These are phyloP conservation scores for Withania somnifera DNA, from an alignment of 305 asterid species.

Conservation along the genomic window DNA sequence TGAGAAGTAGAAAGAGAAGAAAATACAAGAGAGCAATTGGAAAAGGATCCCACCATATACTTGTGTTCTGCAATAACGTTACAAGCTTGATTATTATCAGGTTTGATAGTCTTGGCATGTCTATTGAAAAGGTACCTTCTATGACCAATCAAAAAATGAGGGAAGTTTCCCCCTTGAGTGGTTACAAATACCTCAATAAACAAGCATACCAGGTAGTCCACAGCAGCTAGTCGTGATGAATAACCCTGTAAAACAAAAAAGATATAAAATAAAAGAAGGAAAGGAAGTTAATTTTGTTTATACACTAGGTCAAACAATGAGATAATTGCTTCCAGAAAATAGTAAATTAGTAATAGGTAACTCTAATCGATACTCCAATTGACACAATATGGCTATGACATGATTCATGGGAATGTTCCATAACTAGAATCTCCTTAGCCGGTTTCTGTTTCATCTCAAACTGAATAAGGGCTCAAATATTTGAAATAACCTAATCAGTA, in stretches of 20 bases:
- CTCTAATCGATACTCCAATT: neutral
- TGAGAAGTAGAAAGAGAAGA: neutral
- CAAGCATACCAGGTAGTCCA: constrained; percentile 81
- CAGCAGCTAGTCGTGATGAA: constrained; percentile 80
- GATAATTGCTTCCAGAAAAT: neutral
- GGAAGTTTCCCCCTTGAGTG: constrained; percentile 93
- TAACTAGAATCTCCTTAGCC: neutral
- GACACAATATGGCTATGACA: neutral
- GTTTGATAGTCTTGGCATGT: constrained; percentile 76
- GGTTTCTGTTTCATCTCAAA: neutral
- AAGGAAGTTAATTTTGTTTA: neutral
- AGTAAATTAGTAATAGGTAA: neutral
- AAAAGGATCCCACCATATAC: constrained; percentile 37
- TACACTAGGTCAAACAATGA: neutral
- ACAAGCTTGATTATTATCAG: constrained; percentile 73
- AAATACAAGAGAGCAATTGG: neutral
- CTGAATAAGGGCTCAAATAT: neutral
- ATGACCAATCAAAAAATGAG: constrained; percentile 86
- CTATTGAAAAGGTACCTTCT: constrained; percentile 70
- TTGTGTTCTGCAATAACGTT: constrained; percentile 50
- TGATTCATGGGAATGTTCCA: neutral
- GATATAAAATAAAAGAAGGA: neutral
- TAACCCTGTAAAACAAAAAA: constrained; percentile 32
- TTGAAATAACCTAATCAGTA: neutral
- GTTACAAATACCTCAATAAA: constrained; percentile 80